Conservation (phyloP, 192 early-diverging fungal species). For the Tieghemiomyces parasiticus region DNA sequence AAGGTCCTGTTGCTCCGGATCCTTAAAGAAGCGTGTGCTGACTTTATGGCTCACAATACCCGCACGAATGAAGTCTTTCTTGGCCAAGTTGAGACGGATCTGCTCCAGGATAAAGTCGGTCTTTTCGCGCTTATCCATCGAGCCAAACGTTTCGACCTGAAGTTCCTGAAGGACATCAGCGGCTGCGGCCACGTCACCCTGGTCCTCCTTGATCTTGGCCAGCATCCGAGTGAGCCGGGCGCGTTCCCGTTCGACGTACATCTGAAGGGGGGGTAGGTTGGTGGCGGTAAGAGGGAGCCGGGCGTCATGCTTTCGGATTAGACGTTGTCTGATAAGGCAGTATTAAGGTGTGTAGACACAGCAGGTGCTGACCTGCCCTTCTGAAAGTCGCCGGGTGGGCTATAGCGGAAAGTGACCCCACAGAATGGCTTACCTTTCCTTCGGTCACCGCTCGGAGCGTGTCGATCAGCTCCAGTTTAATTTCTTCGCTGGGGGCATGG, state of each 20-base stretch:
- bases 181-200: constrained; percentile 81
- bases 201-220: constrained; percentile 75
- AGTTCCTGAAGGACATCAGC: constrained; percentile 93
- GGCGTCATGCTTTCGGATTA: constrained; percentile 5
- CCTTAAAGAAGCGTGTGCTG: constrained; percentile 84
- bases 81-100: constrained; percentile 87
- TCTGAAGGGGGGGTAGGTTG: constrained; percentile 28
- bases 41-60: constrained; percentile 96
- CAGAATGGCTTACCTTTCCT: constrained; percentile 79
- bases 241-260: constrained; percentile 97
- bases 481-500: constrained; percentile 60
- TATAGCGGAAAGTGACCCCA: too few relatives aligned
- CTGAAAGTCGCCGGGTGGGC: too few relatives aligned
- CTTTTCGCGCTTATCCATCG: constrained; percentile 98
- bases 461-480: constrained; percentile 84
- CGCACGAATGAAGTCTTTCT: constrained; percentile 79
- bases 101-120: constrained; percentile 98
- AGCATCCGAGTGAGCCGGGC: constrained; percentile 85
- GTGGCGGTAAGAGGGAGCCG: constrained; percentile 8
- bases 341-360: too few relatives aligned
- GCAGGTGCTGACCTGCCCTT: too few relatives aligned
- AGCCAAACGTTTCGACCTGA: constrained; percentile 97
- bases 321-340: too few relatives aligned
- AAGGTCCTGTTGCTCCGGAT: constrained; percentile 53
- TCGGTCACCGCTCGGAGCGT: constrained; percentile 90